phyloP scores from a whole-genome alignment of 225 moss, liverwort and hornwort genomes.

The Bryoerythrophyllum caledonicum region DNA sequence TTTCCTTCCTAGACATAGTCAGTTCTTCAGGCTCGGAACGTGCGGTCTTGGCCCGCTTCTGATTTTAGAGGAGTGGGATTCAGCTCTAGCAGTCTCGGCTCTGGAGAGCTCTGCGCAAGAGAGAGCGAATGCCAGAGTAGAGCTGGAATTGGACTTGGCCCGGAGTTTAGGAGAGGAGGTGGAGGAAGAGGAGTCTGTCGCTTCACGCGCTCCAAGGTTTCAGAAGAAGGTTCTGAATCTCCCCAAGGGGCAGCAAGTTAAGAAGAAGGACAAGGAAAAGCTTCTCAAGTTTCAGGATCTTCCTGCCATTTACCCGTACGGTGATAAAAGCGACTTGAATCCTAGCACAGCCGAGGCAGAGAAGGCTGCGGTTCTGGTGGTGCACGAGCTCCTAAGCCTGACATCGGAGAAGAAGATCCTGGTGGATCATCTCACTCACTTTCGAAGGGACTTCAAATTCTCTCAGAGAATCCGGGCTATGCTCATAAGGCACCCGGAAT shows the following conservation, averaged over 20 bases:
- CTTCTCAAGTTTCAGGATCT: conserved; percentile 63
- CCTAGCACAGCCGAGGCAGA: conserved; percentile 63
- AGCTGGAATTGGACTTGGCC: conserved; percentile 32
- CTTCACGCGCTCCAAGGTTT: conserved; percentile 43
- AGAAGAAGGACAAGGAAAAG: conserved; percentile 66
- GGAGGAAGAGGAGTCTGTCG: conserved; percentile 54
- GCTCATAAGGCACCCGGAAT: conserved; percentile 82
- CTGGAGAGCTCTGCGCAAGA: conserved; percentile 41
- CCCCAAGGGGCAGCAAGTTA: conserved; percentile 61
- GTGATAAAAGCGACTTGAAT: conserved; percentile 44
- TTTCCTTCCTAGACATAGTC: conserved; percentile 46
- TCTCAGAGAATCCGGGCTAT: conserved; percentile 63
- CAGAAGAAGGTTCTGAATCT: conserved; percentile 46
- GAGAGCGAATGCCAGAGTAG: conserved; percentile 38
- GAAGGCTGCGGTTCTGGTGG: conserved; percentile 63
- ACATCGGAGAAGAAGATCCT: conserved; percentile 76
- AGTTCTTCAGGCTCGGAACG: conserved; percentile 61
- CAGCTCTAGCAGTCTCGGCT: conserved; percentile 53
- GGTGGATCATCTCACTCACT: conserved; percentile 81
- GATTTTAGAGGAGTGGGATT: conserved; percentile 67
- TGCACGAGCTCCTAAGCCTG: conserved; percentile 74
- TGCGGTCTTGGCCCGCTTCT: conserved; percentile 57
- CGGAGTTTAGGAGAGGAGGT: conserved; percentile 35
- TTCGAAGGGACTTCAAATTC: conserved; percentile 74
- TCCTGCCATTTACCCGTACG: conserved; percentile 63